These are phyloP conservation scores for Angomonas ambiguus DNA, from an alignment of 208 protist species.

Conservation along the genomic window DNA sequence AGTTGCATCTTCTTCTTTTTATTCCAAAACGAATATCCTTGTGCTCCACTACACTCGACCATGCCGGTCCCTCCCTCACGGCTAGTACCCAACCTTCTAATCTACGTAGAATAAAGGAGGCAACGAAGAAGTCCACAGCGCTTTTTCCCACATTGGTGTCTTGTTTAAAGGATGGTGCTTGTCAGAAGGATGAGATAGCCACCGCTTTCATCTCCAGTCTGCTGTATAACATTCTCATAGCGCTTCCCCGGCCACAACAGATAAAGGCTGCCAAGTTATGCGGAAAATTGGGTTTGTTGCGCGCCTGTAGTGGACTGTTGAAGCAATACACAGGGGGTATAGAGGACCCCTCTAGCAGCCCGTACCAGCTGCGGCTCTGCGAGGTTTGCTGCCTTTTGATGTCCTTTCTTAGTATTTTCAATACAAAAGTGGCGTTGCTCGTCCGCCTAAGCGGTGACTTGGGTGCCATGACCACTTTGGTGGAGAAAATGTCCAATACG, in stretches of 20 bases:
- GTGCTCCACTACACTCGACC: not conserved
- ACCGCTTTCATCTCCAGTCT: constrained; percentile 33
- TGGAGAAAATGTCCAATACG: not conserved
- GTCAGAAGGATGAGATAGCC: constrained; percentile 17
- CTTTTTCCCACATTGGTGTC: constrained; percentile 47
- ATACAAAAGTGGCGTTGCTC: not conserved
- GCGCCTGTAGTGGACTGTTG: constrained; percentile 16
- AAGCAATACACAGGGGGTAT: not conserved
- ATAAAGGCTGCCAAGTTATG: constrained; percentile 37
- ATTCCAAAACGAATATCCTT: not conserved
- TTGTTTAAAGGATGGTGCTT: constrained; percentile 25
- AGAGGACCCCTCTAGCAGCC: not conserved
- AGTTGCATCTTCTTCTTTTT: not conserved
- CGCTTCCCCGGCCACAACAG: constrained; percentile 19
- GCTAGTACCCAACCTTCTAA: not conserved
- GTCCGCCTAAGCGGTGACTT: not conserved
- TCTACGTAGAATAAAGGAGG: not conserved
- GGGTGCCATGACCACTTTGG: not conserved
- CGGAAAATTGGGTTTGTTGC: constrained; percentile 39
- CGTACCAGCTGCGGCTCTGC: not conserved
- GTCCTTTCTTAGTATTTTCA: not conserved
- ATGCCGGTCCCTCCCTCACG: not conserved
- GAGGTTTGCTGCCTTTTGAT: not conserved
- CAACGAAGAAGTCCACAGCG: constrained; percentile 53
- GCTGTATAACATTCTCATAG: constrained; percentile 66